Conservation (phyloP, 2,329 filamentous ascomycete genomes). For the Erysiphe pulchra region DNA sequence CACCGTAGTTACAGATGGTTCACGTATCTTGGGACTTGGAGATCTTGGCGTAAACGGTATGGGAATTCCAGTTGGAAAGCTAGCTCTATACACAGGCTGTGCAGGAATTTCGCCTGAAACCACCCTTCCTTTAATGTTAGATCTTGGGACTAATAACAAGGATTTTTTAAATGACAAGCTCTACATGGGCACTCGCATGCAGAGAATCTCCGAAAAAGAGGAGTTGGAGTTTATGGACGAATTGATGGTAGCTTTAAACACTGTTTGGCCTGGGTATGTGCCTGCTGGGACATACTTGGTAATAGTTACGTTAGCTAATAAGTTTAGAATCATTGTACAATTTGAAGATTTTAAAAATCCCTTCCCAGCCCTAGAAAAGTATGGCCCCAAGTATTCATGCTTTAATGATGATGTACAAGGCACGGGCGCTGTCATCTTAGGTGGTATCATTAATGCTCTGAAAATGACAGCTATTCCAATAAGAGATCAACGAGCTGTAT, state of each 20-base stretch:
- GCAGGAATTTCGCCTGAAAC: constrained; percentile 62
- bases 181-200: constrained; percentile 49
- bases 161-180: constrained; percentile 46
- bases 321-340: constrained; percentile 26
- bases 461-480: constrained; percentile 40
- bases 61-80: constrained; percentile 60
- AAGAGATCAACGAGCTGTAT: constrained; percentile 40
- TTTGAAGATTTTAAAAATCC: constrained; percentile 50
- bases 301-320: constrained; percentile 36
- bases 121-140: constrained; percentile 58
- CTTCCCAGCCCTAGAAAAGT: constrained; percentile 35
- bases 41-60: constrained; percentile 71
- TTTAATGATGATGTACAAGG: constrained; percentile 87
- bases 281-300: constrained; percentile 7
- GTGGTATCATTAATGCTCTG: constrained; percentile 51
- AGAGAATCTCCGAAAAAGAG: constrained; percentile 37
- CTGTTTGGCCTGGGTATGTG: constrained; percentile 50
- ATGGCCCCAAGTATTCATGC: constrained; percentile 48
- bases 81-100: constrained; percentile 59
- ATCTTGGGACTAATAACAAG: constrained; percentile 67
- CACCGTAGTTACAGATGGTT: constrained; percentile 21
- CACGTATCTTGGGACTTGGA: constrained; percentile 49
- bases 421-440: constrained; percentile 65
- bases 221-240: constrained; percentile 55
- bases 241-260: constrained; percentile 41